Percentiles rank a stretch among this genome's conserved stretches.
Conservation (phyloP, 1,139 yeast genomes). For the Kazachstania sp. region DNA sequence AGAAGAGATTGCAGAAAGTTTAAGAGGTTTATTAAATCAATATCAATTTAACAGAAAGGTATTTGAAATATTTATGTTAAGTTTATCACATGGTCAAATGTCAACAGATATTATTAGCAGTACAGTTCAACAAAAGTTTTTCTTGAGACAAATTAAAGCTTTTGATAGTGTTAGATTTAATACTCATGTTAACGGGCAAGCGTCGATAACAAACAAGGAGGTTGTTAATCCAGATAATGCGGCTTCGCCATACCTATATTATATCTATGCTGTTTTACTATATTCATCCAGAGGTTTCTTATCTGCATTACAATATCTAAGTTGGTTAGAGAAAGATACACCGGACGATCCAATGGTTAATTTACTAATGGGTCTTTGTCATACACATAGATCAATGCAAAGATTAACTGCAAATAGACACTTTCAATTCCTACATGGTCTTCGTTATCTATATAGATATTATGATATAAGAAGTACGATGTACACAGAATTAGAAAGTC, state of each 20-base stretch:
- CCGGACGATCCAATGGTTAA: conserved; percentile 74
- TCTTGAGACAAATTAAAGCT: conserved; percentile 81
- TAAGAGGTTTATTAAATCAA: conserved; percentile 55
- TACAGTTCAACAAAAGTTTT: conserved; percentile 80
- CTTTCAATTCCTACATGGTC: conserved; percentile 77
- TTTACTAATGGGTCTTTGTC: conserved; percentile 66
- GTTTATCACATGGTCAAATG: conserved; percentile 39
- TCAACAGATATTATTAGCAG: conserved; percentile 61
- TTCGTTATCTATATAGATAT: conserved; percentile 70
- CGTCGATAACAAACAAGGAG: conserved; percentile 49
- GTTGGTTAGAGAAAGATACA: conserved; percentile 52
- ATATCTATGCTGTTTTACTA: conserved; percentile 70
- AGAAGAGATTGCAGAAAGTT: conserved; percentile 42
- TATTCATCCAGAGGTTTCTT: conserved; percentile 78
- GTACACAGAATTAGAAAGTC: conserved; percentile 42
- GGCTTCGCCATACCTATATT: conserved; percentile 64
- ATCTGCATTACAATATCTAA: conserved; percentile 63
- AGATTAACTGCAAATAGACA: conserved; percentile 80
- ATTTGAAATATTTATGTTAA: conserved; percentile 56
- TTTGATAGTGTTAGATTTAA: conserved; percentile 58
- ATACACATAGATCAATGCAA: conserved; percentile 89
- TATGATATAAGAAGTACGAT: conserved; percentile 36
- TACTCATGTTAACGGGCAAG: conserved; percentile 64
- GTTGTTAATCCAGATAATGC: conserved; percentile 35
- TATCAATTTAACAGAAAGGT: conserved; percentile 71